phyloP scores from a whole-genome alignment of 2,329 filamentous ascomycete species.

The Dothideomycetes sp. region DNA sequence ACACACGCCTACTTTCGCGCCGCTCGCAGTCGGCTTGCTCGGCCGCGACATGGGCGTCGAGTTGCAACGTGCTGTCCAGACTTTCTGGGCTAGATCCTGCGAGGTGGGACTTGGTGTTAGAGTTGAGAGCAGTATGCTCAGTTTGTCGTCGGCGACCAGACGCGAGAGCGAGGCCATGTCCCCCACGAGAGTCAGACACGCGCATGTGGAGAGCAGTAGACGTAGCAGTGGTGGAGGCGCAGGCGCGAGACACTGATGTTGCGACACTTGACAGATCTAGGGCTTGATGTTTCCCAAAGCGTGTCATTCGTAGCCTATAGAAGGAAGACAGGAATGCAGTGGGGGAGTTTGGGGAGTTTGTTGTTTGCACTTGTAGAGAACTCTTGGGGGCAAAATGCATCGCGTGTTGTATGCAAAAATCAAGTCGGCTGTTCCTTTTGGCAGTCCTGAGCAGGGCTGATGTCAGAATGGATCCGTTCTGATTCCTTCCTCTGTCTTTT shows the following conservation, averaged over 20 bases:
- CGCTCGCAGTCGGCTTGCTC: constrained; percentile 71
- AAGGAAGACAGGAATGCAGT: no score
- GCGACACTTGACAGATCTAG: no score
- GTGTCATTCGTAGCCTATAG: no score
- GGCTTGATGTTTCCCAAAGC: no score
- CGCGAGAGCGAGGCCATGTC: neutral
- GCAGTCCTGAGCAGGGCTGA: no score
- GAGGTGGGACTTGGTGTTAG: constrained; percentile 49
- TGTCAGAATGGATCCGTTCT: no score
- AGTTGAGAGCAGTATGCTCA: constrained; percentile 1
- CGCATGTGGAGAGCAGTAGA: neutral
- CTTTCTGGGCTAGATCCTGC: constrained; percentile 69
- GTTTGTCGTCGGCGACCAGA: constrained; percentile 5
- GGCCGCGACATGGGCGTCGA: constrained; percentile 72
- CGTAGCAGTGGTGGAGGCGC: neutral
- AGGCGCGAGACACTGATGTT: neutral
- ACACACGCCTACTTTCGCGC: constrained; percentile 76
- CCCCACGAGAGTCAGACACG: neutral
- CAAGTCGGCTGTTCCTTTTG: no score
- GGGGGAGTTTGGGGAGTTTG: no score
- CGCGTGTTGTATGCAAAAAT: no score
- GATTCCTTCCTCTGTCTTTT: no score
- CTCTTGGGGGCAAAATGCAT: no score
- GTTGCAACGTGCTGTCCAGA: constrained; percentile 65
- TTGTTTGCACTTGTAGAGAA: no score